Conservation (phyloP, 257 asterid genomes). For the Solanum virginianum region DNA sequence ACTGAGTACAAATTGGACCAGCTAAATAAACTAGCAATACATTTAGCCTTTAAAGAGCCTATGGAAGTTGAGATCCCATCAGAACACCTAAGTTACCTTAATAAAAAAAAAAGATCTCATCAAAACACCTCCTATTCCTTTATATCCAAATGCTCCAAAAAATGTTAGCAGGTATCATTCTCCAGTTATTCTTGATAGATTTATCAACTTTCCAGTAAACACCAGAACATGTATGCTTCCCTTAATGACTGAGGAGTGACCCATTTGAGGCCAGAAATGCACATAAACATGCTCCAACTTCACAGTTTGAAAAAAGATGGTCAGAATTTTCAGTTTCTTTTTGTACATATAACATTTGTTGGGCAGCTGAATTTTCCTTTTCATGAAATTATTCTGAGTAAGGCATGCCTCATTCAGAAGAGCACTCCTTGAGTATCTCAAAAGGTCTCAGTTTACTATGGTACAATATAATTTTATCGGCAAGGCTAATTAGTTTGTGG, state of each 20-base stretch:
- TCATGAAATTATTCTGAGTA: not conserved
- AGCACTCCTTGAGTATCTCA: not conserved
- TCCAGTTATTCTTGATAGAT: not conserved
- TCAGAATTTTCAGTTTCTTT: not conserved
- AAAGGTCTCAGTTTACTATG: not conserved
- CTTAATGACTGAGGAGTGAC: not conserved
- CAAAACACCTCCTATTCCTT: not conserved
- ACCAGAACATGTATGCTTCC: not conserved
- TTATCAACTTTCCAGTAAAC: not conserved
- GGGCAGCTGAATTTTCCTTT: not conserved
- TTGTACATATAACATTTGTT: not conserved
- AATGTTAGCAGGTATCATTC: not conserved
- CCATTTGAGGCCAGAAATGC: not conserved
- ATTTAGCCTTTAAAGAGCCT: not conserved
- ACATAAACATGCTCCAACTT: not conserved
- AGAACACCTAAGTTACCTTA: not conserved
- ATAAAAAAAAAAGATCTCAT: not conserved
- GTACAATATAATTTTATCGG: not conserved
- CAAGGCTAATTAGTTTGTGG: not conserved
- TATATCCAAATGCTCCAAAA: not conserved
- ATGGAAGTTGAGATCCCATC: not conserved
- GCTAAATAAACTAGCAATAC: not conserved
- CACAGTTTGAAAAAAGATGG: not conserved
- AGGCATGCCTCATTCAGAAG: not conserved
- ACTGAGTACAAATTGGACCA: not conserved